Conservation (phyloP, 345 rosid species). For the Syzygium jambos region DNA sequence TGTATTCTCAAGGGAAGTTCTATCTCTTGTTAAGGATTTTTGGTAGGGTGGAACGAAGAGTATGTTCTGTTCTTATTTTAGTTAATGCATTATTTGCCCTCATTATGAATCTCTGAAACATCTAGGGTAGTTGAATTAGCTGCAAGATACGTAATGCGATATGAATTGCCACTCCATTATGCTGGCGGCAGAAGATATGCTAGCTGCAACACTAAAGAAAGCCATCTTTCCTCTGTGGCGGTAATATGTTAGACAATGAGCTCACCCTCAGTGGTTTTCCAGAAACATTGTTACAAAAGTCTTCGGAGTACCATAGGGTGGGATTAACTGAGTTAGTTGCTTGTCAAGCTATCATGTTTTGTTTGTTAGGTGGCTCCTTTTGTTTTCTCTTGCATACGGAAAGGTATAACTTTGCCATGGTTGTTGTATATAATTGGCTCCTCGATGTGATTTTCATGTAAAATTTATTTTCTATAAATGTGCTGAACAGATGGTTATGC, state of each 20-base stretch:
- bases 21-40: background rate
- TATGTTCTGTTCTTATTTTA: background rate
- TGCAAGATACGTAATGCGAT: background rate
- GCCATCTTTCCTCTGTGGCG: background rate
- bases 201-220: background rate
- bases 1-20: background rate
- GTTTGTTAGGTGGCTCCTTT: background rate
- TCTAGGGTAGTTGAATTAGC: background rate
- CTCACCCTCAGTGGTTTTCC: background rate
- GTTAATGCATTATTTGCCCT: background rate
- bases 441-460: background rate
- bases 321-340: background rate
- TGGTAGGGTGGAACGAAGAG: background rate
- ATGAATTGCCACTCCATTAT: background rate
- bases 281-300: background rate
- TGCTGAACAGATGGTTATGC: background rate
- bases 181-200: background rate
- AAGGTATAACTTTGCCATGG: background rate
- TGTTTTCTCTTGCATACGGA: background rate
- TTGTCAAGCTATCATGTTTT: background rate
- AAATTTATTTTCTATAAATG: background rate
- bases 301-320: background rate
- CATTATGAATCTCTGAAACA: background rate
- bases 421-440: background rate
- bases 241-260: background rate